Evolutionary conservation across 495 filamentous ascomycete species (phyloP), one percentile per base, ranked within the genome.

Genomic region (Mytilinidion resinicola): DNA sequence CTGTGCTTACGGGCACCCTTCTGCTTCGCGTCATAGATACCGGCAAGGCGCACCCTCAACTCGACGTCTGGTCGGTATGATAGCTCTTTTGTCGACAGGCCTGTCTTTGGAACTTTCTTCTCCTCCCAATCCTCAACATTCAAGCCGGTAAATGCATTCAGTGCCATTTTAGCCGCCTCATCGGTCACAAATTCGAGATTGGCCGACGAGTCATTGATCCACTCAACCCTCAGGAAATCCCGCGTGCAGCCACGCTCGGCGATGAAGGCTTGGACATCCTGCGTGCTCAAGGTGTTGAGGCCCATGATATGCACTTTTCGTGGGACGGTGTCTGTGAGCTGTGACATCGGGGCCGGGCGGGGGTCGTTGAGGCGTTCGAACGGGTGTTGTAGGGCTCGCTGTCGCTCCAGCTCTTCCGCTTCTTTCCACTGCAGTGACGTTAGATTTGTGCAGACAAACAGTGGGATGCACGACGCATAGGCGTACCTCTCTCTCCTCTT

Each of bases 151-250:
- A 96, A 78, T 5, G 83, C 80, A 42, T 74, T 67, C n/a, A 98
- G 79, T 12, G 90, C 92, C 50, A 82, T 76, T 1, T 78, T 64
- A 0, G 91, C 92, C n/a, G 78, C 67, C n/a, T 85, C 82, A 17
- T 86, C 72, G 21, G 77, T 80, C 30, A 78, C 76, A 76, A 90
- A 98, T 43, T 92, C 67, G 35, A 96, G 69, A 63, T 96, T 96
- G 58, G 90, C 89, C 0, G 91, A 93, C 15, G 82, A 86, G 69
- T 98, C 93, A 65, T 98, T 87, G 60, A 98, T 91, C 93, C 93
- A 98, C 72, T 96, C 89, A 62, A 96, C 74, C 17, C 81, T 80
- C 20, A 75, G 67, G 33, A 86, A 79, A 6, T 67, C 62, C 12
- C 80, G 73, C 3, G 70, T 61, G 12, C 78, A 65, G 65, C 82